A percentile compares a stretch with the other conserved stretches of the same genome.
Conservation (phyloP, 306 rosid genomes). For the Ormosia emarginata region DNA sequence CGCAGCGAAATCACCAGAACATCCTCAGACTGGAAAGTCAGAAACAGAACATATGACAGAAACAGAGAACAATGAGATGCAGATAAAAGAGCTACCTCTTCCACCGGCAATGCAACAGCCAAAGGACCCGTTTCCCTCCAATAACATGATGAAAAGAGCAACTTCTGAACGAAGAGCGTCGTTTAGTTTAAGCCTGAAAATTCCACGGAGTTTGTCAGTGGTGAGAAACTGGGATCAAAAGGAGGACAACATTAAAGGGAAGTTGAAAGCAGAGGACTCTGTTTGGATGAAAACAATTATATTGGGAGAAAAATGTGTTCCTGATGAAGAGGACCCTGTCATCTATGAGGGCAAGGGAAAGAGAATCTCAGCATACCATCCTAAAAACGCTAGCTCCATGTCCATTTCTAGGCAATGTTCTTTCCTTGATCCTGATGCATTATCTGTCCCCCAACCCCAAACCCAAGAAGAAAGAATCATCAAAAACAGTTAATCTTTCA, state of each 20-base stretch:
- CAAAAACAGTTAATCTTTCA: not conserved
- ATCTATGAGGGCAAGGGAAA: conserved; percentile 63
- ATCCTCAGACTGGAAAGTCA: not conserved
- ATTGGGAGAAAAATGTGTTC: conserved; percentile 70
- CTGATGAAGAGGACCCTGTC: conserved; percentile 45
- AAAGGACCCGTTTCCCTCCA: not conserved
- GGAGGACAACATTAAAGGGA: conserved; percentile 22
- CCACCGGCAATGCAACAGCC: conserved; percentile 51
- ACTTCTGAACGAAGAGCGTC: conserved; percentile 44
- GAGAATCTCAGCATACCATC: conserved; percentile 62
- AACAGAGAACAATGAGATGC: not conserved
- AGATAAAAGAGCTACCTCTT: conserved; percentile 47
- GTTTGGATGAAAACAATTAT: conserved; percentile 89
- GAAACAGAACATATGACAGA: not conserved
- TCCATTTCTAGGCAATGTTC: conserved; percentile 46
- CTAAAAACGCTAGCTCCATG: conserved; percentile 29
- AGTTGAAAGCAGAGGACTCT: conserved; percentile 51
- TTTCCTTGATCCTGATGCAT: conserved; percentile 32
- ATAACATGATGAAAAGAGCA: conserved; percentile 36
- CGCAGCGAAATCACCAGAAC: not conserved
- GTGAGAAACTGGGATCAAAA: conserved; percentile 36
- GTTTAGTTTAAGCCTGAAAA: conserved; percentile 41
- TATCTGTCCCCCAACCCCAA: not conserved
- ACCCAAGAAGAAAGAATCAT: not conserved
- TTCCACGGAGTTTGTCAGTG: conserved; percentile 56